These are phyloP conservation scores for Hypoxylon rickii DNA, from an alignment of 495 filamentous ascomycete species.

Conservation along the genomic window DNA sequence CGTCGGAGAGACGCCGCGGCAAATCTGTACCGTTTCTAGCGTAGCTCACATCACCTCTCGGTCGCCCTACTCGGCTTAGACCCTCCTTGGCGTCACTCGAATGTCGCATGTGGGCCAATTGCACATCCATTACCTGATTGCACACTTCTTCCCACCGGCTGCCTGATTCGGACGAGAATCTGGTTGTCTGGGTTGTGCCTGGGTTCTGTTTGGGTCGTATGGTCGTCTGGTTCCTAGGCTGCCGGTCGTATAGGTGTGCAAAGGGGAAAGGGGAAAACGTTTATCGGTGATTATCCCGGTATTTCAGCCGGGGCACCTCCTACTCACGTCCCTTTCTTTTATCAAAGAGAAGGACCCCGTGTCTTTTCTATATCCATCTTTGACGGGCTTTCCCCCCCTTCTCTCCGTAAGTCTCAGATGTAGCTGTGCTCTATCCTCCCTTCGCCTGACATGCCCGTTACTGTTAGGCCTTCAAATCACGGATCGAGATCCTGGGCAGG, in stretches of 20 bases:
- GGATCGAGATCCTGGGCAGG: conserved; percentile 35
- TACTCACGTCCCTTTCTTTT: too few relatives aligned
- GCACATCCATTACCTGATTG: conserved; percentile 28
- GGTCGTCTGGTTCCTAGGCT: too few relatives aligned
- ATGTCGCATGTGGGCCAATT: conserved; percentile 37
- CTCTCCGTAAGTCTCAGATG: conserved; percentile 24
- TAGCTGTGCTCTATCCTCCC: conserved; percentile 24
- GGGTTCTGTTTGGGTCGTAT: too few relatives aligned
- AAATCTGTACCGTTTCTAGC: conserved; percentile 34
- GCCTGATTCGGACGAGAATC: conserved; percentile 31
- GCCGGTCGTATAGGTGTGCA: background rate
- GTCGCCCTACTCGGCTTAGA: conserved; percentile 36
- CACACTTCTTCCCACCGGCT: conserved; percentile 33
- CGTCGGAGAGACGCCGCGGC: conserved; percentile 29
- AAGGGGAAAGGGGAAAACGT: conserved; percentile 2
- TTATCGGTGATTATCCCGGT: conserved; percentile 24
- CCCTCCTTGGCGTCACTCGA: conserved; percentile 32
- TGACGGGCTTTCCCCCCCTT: background rate
- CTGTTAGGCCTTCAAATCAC: conserved; percentile 34
- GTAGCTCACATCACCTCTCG: conserved; percentile 33
- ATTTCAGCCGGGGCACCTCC: conserved; percentile 22
- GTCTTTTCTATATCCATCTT: conserved; percentile 9
- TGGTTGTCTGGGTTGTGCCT: too few relatives aligned
- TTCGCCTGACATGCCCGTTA: conserved; percentile 35
- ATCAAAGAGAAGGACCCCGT: conserved; percentile 16